phyloP scores from a whole-genome alignment of 495 filamentous ascomycete genomes.

The Bryoglossum gracile region DNA sequence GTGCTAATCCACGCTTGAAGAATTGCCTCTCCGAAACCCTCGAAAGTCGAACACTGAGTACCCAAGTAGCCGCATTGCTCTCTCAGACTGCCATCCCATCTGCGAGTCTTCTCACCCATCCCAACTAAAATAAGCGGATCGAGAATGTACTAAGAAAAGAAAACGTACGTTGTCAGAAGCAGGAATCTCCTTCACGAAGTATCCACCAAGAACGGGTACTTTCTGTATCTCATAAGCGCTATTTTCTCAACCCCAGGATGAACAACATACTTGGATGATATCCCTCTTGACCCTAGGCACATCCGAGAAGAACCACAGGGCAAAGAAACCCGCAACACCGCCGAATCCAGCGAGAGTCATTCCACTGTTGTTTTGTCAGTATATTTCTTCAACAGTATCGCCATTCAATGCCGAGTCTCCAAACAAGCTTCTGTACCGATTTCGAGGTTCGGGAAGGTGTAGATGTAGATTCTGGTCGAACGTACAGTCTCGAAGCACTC shows the following conservation, averaged over 20 bases:
- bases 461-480: constrained; percentile 10
- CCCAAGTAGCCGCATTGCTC: too few species aligned
- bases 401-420: too few species aligned
- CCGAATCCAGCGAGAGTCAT: constrained; percentile 50
- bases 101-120: too few species aligned
- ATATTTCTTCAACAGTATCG: neutral
- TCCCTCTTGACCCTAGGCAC: constrained; percentile 61
- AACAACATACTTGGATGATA: constrained; percentile 39
- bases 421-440: too few species aligned
- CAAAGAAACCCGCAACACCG: constrained; percentile 51
- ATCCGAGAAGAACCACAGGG: constrained; percentile 65
- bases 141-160: too few species aligned
- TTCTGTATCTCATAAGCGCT: constrained; percentile 28
- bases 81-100: too few species aligned
- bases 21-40: too few species aligned
- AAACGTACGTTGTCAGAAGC: constrained; percentile 51
- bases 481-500: constrained; percentile 43
- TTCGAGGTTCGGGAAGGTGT: neutral
- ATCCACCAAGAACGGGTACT: constrained; percentile 52
- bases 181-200: constrained; percentile 50
- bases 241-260: neutral
- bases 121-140: too few species aligned
- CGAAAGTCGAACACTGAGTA: too few species aligned
- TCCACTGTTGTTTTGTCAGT: constrained; percentile 37
- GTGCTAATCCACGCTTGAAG: too few species aligned